These are phyloP conservation scores for Agroathelia rolfsii DNA, from an alignment of 1,284 basidiomycete species.

Conservation along the genomic window DNA sequence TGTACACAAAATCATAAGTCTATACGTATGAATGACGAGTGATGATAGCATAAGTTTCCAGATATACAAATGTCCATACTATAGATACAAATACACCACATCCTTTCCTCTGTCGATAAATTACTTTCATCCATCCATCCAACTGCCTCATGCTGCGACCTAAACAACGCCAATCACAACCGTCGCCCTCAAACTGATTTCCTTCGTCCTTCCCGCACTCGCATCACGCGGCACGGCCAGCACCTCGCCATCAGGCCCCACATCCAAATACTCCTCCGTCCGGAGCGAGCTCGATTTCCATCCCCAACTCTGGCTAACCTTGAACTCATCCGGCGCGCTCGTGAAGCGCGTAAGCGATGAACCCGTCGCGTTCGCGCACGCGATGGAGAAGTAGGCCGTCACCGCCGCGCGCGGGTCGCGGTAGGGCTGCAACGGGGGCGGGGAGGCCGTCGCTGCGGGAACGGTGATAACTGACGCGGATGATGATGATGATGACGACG, in stretches of 20 bases:
- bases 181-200: slow-evolving; percentile 63
- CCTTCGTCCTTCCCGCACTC: slow-evolving; percentile 20
- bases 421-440: slow-evolving; percentile 54
- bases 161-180: slow-evolving; percentile 67
- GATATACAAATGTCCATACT: no score
- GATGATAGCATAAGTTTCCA: no score
- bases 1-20: no score
- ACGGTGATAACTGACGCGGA: slow-evolving; percentile 12
- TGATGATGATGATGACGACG: slow-evolving; percentile 12
- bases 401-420: slow-evolving; percentile 63
- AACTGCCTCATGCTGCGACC: no score
- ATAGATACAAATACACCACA: no score
- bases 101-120: no score
- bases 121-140: no score
- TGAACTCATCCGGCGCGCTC: slow-evolving; percentile 80
- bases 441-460: slow-evolving; percentile 32
- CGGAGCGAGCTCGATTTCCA: slow-evolving; percentile 67
- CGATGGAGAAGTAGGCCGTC: slow-evolving; percentile 75
- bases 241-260: slow-evolving; percentile 33
- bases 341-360: slow-evolving; percentile 77
- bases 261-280: slow-evolving; percentile 48
- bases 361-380: slow-evolving; percentile 75
- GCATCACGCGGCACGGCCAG: slow-evolving; percentile 15
- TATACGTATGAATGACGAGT: no score
- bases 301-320: slow-evolving; percentile 72